These are phyloP conservation scores for Metschnikowia proteae DNA, from an alignment of 805 yeast genomes.

Conservation along the genomic window DNA sequence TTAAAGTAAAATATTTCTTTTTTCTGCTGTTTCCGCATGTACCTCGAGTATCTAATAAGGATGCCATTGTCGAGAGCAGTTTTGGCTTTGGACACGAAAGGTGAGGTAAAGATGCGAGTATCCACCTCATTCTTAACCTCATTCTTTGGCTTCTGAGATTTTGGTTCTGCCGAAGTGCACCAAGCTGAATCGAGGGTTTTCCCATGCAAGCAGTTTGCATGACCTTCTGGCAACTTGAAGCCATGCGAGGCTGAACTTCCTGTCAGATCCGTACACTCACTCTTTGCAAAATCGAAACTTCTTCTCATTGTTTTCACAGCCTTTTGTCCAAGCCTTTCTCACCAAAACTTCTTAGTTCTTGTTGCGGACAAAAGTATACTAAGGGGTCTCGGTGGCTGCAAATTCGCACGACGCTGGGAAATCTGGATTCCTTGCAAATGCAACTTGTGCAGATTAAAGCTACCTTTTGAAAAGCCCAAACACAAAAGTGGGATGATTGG, in stretches of 20 bases:
- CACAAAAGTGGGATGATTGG: neutral
- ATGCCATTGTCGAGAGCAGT: slow-evolving; percentile 1
- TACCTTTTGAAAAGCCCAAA: neutral
- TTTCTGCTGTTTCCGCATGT: neutral
- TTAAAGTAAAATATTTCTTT: slow-evolving; percentile 7
- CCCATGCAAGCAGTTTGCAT: too few relatives aligned
- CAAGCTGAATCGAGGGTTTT: neutral
- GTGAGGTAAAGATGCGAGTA: neutral
- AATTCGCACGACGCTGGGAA: neutral
- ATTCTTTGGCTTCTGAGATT: neutral
- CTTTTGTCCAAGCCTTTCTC: neutral
- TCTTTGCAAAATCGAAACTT: neutral
- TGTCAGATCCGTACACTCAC: neutral
- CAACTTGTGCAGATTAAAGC: too few relatives aligned
- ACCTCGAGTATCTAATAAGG: slow-evolving; percentile 5
- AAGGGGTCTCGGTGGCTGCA: neutral
- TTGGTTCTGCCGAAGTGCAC: neutral
- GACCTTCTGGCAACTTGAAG: neutral
- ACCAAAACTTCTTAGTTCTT: neutral
- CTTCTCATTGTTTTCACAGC: too few relatives aligned
- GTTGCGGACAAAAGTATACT: too few relatives aligned
- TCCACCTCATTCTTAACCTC: neutral
- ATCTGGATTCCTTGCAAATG: neutral
- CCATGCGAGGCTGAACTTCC: neutral
- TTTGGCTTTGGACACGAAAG: neutral